phyloP scores from a whole-genome alignment of 2,329 filamentous ascomycete genomes.

The Xylaria sp. region DNA sequence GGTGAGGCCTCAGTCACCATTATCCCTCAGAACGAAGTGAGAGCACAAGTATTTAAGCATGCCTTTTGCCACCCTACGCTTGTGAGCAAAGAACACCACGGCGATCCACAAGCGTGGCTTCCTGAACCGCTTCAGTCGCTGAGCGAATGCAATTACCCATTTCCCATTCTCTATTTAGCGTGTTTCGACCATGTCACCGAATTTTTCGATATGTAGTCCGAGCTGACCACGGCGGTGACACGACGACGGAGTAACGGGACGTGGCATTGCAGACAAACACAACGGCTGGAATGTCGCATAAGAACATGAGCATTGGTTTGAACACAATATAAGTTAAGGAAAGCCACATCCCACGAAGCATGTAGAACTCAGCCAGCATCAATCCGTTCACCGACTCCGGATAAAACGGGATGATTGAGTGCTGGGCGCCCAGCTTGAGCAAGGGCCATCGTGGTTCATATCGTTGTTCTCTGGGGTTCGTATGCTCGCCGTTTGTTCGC shows the following conservation, averaged over 20 bases:
- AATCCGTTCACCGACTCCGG: background rate
- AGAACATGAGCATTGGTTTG: background rate
- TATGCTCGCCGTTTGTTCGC: constrained; percentile 16
- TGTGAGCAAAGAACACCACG: background rate
- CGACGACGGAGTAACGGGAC: constrained; percentile 19
- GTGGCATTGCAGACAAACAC: constrained; percentile 33
- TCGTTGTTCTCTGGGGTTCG: background rate
- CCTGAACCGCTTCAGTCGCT: background rate
- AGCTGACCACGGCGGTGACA: background rate
- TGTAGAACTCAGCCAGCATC: constrained; percentile 1
- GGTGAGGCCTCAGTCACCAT: background rate
- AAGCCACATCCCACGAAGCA: constrained; percentile 26
- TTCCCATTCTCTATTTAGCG: background rate
- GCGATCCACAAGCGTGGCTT: constrained; percentile 1
- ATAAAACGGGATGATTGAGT: background rate
- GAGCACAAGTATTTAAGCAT: constrained; percentile 4
- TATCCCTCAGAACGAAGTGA: background rate
- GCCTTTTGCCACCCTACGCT: background rate
- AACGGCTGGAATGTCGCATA: background rate
- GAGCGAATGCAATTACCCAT: background rate
- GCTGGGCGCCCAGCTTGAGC: background rate
- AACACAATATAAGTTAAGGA: background rate
- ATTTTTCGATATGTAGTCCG: background rate
- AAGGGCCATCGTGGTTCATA: background rate
- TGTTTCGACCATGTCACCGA: background rate